phyloP scores from a whole-genome alignment of 148 eudicot species.

The Beta vulgaris region DNA sequence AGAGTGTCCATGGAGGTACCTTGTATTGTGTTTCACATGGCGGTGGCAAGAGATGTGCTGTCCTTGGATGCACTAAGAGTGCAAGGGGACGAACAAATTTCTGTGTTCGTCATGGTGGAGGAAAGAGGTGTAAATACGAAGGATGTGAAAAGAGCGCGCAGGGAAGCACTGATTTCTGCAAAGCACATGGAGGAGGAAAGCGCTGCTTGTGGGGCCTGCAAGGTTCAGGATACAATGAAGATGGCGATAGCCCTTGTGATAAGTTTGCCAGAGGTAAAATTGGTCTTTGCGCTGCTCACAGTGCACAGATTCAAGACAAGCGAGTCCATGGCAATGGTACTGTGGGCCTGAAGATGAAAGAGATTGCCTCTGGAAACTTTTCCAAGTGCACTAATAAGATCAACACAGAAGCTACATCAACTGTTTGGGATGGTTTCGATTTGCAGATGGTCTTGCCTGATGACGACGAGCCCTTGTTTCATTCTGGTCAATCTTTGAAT shows the following conservation, averaged over 20 bases:
- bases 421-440: neutral
- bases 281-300: constrained; percentile 65
- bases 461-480: neutral
- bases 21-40: constrained; percentile 77
- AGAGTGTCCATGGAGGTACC: constrained; percentile 77
- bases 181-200: constrained; percentile 82
- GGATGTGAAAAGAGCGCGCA: constrained; percentile 77
- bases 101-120: constrained; percentile 89
- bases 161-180: constrained; percentile 75
- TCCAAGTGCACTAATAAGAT: neutral
- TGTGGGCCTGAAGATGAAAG: constrained; percentile 39
- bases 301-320: constrained; percentile 41
- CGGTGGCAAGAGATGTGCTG: constrained; percentile 81
- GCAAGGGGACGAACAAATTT: constrained; percentile 69
- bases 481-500: constrained; percentile 18
- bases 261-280: constrained; percentile 63
- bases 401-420: neutral
- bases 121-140: constrained; percentile 60
- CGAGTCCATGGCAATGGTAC: constrained; percentile 34
- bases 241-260: constrained; percentile 40
- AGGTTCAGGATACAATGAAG: constrained; percentile 36
- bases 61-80: constrained; percentile 62
- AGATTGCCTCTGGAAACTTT: neutral
- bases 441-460: constrained; percentile 11
- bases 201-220: constrained; percentile 61